Conservation (phyloP, 768 basidiomycete genomes). For the Phaeolepiota aurea region DNA sequence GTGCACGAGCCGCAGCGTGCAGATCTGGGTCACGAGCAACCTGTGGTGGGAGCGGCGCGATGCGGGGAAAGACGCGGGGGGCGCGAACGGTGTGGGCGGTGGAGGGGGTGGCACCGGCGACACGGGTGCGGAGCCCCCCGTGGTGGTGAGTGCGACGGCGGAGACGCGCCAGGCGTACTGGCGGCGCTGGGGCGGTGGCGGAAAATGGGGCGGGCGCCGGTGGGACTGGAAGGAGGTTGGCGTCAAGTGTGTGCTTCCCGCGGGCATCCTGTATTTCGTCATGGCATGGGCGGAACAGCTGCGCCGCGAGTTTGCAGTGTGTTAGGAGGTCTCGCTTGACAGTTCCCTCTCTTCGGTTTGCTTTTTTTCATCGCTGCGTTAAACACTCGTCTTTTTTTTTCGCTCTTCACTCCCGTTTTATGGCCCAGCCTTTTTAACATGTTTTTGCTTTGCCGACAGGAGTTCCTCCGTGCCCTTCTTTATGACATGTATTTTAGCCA, state of each 20-base stretch:
- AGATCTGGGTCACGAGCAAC: slow-evolving; percentile 96
- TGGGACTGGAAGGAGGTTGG: slow-evolving; percentile 81
- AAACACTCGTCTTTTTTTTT: background rate
- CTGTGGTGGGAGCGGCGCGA: slow-evolving; percentile 44
- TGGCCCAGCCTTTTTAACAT: background rate
- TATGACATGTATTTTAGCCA: too few species aligned
- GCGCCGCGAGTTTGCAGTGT: slow-evolving; percentile 30
- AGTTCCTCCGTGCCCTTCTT: too few species aligned
- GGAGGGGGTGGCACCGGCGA: background rate
- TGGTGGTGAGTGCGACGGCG: slow-evolving; percentile 1
- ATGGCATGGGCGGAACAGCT: slow-evolving; percentile 70
- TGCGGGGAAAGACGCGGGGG: slow-evolving; percentile 9
- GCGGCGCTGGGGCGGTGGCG: slow-evolving; percentile 35
- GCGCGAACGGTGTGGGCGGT: background rate
- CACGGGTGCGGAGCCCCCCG: background rate
- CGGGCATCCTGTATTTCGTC: slow-evolving; percentile 64
- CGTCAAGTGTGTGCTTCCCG: slow-evolving; percentile 63
- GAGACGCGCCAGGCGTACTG: slow-evolving; percentile 18
- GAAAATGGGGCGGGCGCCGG: slow-evolving; percentile 49
- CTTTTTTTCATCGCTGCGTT: background rate
- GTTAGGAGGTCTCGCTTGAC: background rate
- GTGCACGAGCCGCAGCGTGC: slow-evolving; percentile 71
- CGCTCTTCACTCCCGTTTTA: background rate
- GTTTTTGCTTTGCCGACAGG: background rate
- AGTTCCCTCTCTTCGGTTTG: background rate